Evolutionary conservation across 2,329 filamentous ascomycete genomes (phyloP).

Genomic region (Parastagonospora nodorum): DNA sequence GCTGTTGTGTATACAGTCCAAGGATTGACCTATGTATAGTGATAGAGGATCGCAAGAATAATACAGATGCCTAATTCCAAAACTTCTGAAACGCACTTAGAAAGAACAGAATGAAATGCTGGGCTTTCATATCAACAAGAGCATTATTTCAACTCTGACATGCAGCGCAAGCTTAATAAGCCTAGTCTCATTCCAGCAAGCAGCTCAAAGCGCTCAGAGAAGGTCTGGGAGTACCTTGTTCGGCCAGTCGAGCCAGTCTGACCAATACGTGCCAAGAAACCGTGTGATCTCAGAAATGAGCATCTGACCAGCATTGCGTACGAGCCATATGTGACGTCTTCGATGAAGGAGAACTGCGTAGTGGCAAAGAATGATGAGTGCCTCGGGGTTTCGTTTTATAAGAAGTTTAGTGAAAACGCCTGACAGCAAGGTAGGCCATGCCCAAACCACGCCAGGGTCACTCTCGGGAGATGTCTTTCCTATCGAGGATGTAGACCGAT

Average conservation of each 20-base stretch:
- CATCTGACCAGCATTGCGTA: slow-evolving; percentile 15
- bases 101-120: not conserved
- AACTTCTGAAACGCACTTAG: not conserved
- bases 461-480: not conserved
- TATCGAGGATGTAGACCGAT: slow-evolving; percentile 6
- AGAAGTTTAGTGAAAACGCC: slow-evolving; percentile 20
- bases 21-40: too few relatives aligned
- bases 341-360: slow-evolving; percentile 26
- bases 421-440: slow-evolving; percentile 24
- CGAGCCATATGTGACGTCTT: slow-evolving; percentile 19
- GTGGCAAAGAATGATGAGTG: slow-evolving; percentile 27
- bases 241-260: slow-evolving; percentile 27
- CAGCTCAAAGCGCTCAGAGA: not conserved
- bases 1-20: too few relatives aligned
- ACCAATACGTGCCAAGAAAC: slow-evolving; percentile 21
- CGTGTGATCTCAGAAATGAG: slow-evolving; percentile 19
- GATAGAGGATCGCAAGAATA: not conserved
- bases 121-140: not conserved
- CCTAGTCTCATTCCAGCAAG: not conserved
- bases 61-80: not conserved
- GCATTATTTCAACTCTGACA: not conserved
- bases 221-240: slow-evolving; percentile 13
- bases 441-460: slow-evolving; percentile 15
- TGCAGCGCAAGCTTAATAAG: not conserved
- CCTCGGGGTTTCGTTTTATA: slow-evolving; percentile 20